These are phyloP conservation scores for Fusarium robinianum DNA, from an alignment of 2,329 filamentous ascomycete genomes.

Conservation along the genomic window DNA sequence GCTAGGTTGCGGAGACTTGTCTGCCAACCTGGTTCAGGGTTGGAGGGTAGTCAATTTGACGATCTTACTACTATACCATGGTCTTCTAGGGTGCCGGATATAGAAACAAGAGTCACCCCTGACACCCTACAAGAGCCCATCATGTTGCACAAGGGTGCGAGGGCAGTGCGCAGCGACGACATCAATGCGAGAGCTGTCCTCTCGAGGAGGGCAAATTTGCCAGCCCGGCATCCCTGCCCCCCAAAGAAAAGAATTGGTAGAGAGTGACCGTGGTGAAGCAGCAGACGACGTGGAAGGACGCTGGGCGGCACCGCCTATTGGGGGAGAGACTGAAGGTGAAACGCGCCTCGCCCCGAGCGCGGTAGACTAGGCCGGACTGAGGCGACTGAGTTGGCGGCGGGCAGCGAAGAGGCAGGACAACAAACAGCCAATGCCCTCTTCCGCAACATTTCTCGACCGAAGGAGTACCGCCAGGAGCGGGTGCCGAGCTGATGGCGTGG, in stretches of 20 bases:
- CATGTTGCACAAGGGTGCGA: constrained; percentile 31
- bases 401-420: constrained; percentile 16
- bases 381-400: constrained; percentile 34
- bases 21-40: constrained; percentile 41
- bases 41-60: constrained; percentile 61
- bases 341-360: constrained; percentile 36
- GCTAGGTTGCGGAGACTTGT: constrained; percentile 41
- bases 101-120: constrained; percentile 51
- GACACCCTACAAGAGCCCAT: constrained; percentile 21
- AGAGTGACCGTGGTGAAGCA: constrained; percentile 25
- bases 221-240: constrained; percentile 29
- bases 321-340: constrained; percentile 33
- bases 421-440: constrained; percentile 24
- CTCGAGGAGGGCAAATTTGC: constrained; percentile 35
- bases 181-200: constrained; percentile 27
- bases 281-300: constrained; percentile 27
- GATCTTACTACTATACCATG: constrained; percentile 65
- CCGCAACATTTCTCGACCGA: constrained; percentile 16
- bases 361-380: constrained; percentile 27
- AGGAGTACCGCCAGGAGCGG: constrained; percentile 23
- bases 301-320: constrained; percentile 32
- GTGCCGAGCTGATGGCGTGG: constrained; percentile 34
- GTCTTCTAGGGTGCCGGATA: constrained; percentile 52
- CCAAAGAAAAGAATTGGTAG: constrained; percentile 21
- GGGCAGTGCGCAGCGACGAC: constrained; percentile 22